These are phyloP conservation scores for Hypoxylon sp. DNA, from an alignment of 2,329 filamentous ascomycete species.

Conservation along the genomic window DNA sequence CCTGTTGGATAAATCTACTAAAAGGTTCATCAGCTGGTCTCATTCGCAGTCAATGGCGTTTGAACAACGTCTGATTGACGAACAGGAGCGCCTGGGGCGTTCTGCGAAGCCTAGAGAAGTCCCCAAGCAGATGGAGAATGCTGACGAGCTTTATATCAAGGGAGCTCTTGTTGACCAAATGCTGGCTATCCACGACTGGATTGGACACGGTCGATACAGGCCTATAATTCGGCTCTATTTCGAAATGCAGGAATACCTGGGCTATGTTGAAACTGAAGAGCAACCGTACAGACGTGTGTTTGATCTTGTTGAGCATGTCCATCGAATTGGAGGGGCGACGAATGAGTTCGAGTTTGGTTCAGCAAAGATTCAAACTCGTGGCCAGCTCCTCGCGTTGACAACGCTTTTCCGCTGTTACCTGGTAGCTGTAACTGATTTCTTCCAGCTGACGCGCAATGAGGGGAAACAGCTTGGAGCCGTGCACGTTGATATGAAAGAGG, in stretches of 20 bases:
- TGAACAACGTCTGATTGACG: conserved; percentile 20
- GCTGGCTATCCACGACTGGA: conserved; percentile 23
- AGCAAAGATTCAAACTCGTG: conserved; percentile 26
- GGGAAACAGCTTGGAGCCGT: conserved; percentile 34
- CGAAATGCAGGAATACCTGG: conserved; percentile 19
- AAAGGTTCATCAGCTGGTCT: conserved; percentile 35
- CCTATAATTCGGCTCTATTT: conserved; percentile 13
- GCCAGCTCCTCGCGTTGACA: conserved; percentile 16
- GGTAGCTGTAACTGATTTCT: conserved; percentile 32
- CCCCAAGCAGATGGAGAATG: background rate
- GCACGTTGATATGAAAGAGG: conserved; percentile 22
- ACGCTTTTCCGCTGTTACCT: conserved; percentile 41
- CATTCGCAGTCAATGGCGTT: conserved; percentile 1
- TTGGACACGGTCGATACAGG: conserved; percentile 26
- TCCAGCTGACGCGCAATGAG: conserved; percentile 16
- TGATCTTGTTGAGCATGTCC: conserved; percentile 18
- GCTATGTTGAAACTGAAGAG: conserved; percentile 24
- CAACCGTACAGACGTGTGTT: conserved; percentile 19
- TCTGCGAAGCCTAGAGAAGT: background rate
- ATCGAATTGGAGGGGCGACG: background rate
- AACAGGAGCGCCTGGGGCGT: conserved; percentile 13
- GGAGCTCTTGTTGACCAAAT: conserved; percentile 24
- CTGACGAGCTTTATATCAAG: background rate
- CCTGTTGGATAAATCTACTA: conserved; percentile 26
- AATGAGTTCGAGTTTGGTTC: conserved; percentile 1